phyloP scores from a whole-genome alignment of 179 eudicot genomes.

The Nepenthes alata region DNA sequence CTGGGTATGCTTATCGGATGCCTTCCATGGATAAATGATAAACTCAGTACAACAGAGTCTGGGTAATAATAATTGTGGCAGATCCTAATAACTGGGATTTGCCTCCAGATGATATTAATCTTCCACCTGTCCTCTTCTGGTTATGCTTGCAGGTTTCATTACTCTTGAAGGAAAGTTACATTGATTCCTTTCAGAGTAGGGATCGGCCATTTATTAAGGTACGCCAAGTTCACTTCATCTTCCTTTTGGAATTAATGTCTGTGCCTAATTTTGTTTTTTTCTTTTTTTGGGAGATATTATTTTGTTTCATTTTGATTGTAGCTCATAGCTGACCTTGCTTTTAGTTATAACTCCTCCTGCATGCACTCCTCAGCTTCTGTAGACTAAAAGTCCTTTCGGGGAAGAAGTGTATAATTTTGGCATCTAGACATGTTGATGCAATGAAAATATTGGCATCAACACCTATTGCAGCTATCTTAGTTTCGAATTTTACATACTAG shows the following conservation, averaged over 20 bases:
- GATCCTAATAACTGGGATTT: neutral
- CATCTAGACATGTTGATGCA: too few relatives aligned
- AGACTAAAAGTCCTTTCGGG: too few relatives aligned
- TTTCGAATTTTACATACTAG: too few relatives aligned
- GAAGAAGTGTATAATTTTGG: too few relatives aligned
- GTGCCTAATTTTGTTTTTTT: neutral
- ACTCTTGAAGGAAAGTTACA: constrained; percentile 81
- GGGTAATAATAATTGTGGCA: neutral
- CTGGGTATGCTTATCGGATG: too few relatives aligned
- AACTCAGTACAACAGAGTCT: neutral
- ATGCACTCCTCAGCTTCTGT: too few relatives aligned
- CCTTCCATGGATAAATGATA: neutral
- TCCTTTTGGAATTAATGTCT: neutral
- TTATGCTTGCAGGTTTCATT: constrained; percentile 58
- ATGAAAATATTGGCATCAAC: too few relatives aligned
- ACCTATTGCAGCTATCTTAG: too few relatives aligned
- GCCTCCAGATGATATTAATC: neutral
- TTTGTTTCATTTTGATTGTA: too few relatives aligned
- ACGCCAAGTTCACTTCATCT: constrained; percentile 5
- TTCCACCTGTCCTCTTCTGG: neutral
- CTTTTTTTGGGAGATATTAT: neutral
- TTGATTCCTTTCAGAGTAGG: constrained; percentile 70
- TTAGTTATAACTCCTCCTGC: too few relatives aligned
- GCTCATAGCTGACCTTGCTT: neutral
- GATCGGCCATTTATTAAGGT: constrained; percentile 84